phyloP scores from a whole-genome alignment of 2,329 filamentous ascomycete species.

The Clonostachys byssicola region DNA sequence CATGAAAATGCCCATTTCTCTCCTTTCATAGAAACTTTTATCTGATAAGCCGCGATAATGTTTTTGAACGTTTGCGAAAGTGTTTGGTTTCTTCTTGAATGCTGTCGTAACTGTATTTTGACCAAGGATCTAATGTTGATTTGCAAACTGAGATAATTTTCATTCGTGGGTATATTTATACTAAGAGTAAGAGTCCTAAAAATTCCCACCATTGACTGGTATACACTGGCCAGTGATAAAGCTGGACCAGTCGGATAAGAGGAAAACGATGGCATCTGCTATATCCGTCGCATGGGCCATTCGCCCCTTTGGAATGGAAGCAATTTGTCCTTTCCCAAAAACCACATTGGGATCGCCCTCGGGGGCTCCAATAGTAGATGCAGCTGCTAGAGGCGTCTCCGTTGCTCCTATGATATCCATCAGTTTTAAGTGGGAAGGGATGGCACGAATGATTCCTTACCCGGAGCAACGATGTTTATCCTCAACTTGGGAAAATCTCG shows the following conservation, averaged over 20 bases:
- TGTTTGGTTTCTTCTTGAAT: too few relatives aligned
- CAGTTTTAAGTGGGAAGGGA: too few relatives aligned
- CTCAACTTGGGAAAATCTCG: neutral
- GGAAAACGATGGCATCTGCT: neutral
- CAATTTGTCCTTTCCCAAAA: neutral
- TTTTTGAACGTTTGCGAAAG: too few relatives aligned
- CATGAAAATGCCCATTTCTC: too few relatives aligned
- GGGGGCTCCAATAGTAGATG: neutral
- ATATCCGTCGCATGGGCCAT: neutral
- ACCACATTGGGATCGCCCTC: neutral
- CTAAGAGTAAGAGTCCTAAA: neutral
- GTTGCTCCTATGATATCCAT: neutral
- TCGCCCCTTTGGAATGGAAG: neutral
- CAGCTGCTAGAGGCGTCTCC: neutral
- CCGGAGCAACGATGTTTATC: neutral
- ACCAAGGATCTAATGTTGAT: too few relatives aligned
- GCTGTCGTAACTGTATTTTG: too few relatives aligned
- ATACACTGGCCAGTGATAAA: neutral
- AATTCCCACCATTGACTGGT: neutral
- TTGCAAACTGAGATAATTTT: too few relatives aligned
- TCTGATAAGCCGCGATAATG: too few relatives aligned
- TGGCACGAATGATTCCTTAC: neutral
- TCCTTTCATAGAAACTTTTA: too few relatives aligned
- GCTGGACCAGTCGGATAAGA: neutral
- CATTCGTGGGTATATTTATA: too few relatives aligned